Evolutionary conservation across 2,329 filamentous ascomycete genomes (phyloP).

Genomic region (Aureobasidium musti): DNA sequence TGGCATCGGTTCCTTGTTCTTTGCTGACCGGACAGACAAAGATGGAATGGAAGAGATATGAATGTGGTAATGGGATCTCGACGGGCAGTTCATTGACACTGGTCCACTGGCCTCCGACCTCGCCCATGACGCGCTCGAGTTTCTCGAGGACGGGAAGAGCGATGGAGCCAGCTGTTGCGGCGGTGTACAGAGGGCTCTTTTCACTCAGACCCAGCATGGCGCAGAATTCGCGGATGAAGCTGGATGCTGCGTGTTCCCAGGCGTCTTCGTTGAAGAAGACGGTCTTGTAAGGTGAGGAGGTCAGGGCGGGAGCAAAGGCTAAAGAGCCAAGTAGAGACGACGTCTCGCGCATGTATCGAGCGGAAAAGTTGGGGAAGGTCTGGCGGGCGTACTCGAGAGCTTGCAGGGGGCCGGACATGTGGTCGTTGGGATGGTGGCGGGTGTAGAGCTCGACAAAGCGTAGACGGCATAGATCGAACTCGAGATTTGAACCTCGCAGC

Average conservation of each 20-base stretch:
- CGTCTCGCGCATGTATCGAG: slow-evolving; percentile 75
- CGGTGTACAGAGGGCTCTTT: slow-evolving; percentile 89
- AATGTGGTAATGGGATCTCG: slow-evolving; percentile 65
- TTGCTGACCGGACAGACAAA: slow-evolving; percentile 98
- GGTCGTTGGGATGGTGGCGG: slow-evolving; percentile 42
- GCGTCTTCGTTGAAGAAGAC: slow-evolving; percentile 74
- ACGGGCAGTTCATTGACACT: slow-evolving; percentile 83
- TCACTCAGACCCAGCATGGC: slow-evolving; percentile 85
- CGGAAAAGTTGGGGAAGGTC: slow-evolving; percentile 73
- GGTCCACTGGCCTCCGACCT: slow-evolving; percentile 93
- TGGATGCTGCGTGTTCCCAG: slow-evolving; percentile 81
- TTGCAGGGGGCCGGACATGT: slow-evolving; percentile 58
- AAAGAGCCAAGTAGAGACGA: slow-evolving; percentile 79
- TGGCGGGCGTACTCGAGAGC: slow-evolving; percentile 75
- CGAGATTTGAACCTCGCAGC: slow-evolving; percentile 82
- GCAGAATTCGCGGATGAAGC: slow-evolving; percentile 83
- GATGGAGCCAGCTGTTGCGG: slow-evolving; percentile 87
- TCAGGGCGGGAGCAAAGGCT: slow-evolving; percentile 73
- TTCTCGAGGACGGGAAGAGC: slow-evolving; percentile 88
- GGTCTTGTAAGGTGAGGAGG: slow-evolving; percentile 72
- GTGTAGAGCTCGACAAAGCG: slow-evolving; percentile 89
- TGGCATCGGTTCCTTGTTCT: slow-evolving; percentile 88
- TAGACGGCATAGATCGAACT: slow-evolving; percentile 89
- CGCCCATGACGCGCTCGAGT: slow-evolving; percentile 80
- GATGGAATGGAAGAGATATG: slow-evolving; percentile 83